Base-by-base conservation (phyloP, 2,329 filamentous ascomycete species). In the Ustulina deusta region DNA sequence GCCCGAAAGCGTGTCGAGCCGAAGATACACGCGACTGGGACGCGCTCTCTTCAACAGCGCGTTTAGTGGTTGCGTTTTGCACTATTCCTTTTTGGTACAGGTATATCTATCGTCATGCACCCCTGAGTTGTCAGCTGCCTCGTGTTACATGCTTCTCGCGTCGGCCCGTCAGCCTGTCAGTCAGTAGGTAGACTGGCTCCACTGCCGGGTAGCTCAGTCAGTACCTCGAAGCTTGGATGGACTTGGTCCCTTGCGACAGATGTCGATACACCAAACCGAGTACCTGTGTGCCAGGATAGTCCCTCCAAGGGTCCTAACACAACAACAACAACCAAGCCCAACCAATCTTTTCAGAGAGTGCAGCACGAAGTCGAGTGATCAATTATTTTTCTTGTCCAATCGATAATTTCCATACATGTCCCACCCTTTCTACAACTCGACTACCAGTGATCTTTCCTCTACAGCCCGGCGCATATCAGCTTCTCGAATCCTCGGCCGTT, bases 21-120 rank as follows among this genome's bases (percentile, higher is more conserved):
- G 34, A 46, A 46, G 56, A 68, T 22, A 61, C 49, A 61, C 70
- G 65, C 65, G 68, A 56, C 22, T 0, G 13, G 27, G 63, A 72
- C 72, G 72, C 74, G 72, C 63, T 69, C 59, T 68, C 54, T 60
- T n/a, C 15, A 10, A 42, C 6, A 56, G 40, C 68, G 70, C 68
- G 70, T 72, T 70, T 46, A 72, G 70, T 72, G 70, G 63, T 65
- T 69, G 68, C 70, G 70, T 66, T n/a, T n/a, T 22, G 5, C 40
- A 32, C 65, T 70, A 68, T 25, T 2, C 63, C 32, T 11, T 5
- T 46, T 10, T 17, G 13, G 22, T 22, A 10, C 7, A 6, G 7
- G 34, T 36, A 36, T 10, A 22, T 22, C 10, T 46, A 2, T 29
- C n/a, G 4, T 3, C 22, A 9, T 6, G n/a, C 20, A 49, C 49